Percentiles rank a stretch among this genome's conserved stretches.
Conservation (phyloP, 2,329 filamentous ascomycete species). For the Falciphora oryzae region DNA sequence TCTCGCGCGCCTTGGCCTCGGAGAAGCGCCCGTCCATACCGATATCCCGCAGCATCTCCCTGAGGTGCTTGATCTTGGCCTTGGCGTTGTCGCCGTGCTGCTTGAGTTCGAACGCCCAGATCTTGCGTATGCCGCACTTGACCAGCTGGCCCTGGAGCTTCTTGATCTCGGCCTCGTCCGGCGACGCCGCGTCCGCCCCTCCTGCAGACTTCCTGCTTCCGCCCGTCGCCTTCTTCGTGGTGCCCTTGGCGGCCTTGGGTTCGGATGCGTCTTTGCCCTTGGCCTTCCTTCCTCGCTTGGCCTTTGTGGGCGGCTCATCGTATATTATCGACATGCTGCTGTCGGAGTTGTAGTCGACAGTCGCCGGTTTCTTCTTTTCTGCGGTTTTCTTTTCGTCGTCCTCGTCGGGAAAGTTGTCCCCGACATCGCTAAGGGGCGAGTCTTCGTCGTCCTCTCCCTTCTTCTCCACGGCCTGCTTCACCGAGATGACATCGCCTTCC, state of each 20-base stretch:
- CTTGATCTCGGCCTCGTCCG: slow-evolving; percentile 77
- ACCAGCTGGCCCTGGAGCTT: slow-evolving; percentile 77
- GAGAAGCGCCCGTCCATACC: slow-evolving; percentile 91
- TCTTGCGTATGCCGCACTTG: slow-evolving; percentile 88
- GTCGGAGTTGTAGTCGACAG: slow-evolving; percentile 27
- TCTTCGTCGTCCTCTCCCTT: slow-evolving; percentile 13
- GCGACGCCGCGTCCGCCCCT: slow-evolving; percentile 34
- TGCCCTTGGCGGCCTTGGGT: slow-evolving; percentile 10
- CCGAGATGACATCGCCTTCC: slow-evolving; percentile 6
- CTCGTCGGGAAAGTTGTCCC: slow-evolving; percentile 9
- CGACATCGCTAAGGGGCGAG: slow-evolving; percentile 13
- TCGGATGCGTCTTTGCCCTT: slow-evolving; percentile 12
- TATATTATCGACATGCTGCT: slow-evolving; percentile 70
- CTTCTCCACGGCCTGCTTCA: slow-evolving; percentile 17
- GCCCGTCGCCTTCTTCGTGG: slow-evolving; percentile 9
- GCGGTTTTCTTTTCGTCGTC: slow-evolving; percentile 7
- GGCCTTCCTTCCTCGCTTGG: slow-evolving; percentile 26
- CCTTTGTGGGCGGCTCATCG: slow-evolving; percentile 53
- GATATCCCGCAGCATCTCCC: slow-evolving; percentile 67
- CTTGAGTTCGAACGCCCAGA: slow-evolving; percentile 84
- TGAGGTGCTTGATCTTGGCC: slow-evolving; percentile 79
- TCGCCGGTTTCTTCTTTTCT: slow-evolving; percentile 10
- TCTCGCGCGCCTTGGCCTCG: slow-evolving; percentile 73
- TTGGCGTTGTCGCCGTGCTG: slow-evolving; percentile 62
- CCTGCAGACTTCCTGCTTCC: background rate